phyloP scores from a whole-genome alignment of 1,284 basidiomycete species.

The Cystobasidiaceae sp. region DNA sequence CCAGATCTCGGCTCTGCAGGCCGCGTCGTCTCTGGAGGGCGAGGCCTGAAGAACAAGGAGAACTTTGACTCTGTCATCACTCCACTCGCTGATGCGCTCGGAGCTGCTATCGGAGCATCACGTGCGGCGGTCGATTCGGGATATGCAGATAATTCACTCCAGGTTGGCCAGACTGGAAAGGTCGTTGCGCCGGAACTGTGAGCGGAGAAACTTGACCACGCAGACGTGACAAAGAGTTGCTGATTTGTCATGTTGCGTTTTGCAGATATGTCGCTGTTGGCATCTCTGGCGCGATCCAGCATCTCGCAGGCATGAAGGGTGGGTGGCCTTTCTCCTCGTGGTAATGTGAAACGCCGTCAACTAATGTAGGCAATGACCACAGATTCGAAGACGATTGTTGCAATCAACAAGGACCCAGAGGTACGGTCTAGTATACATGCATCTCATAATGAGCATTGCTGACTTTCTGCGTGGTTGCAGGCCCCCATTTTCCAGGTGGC shows the following conservation, averaged over 20 bases:
- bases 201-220: not conserved
- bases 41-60: conserved; percentile 90
- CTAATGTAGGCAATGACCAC: not conserved
- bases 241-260: conserved; percentile 45
- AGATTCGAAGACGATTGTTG: conserved; percentile 92
- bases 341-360: not conserved
- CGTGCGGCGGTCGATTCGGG: conserved; percentile 97
- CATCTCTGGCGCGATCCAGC: conserved; percentile 97
- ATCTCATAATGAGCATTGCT: not conserved
- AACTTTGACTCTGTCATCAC: conserved; percentile 84
- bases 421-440: conserved; percentile 23
- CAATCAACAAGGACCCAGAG: conserved; percentile 80
- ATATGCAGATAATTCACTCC: conserved; percentile 95
- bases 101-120: conserved; percentile 93
- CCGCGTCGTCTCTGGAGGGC: conserved; percentile 88
- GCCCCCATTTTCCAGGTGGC: conserved; percentile 99
- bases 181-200: conserved; percentile 45
- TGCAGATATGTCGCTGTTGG: conserved; percentile 93
- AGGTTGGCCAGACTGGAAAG: conserved; percentile 99
- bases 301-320: conserved; percentile 97
- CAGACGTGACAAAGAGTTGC: not conserved
- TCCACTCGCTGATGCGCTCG: conserved; percentile 86
- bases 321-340: not conserved
- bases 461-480: conserved; percentile 46
- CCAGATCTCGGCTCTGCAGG: conserved; percentile 86